Evolutionary conservation across 306 rosid genomes (phyloP).

Genomic region (Gastrolobium bilobum): DNA sequence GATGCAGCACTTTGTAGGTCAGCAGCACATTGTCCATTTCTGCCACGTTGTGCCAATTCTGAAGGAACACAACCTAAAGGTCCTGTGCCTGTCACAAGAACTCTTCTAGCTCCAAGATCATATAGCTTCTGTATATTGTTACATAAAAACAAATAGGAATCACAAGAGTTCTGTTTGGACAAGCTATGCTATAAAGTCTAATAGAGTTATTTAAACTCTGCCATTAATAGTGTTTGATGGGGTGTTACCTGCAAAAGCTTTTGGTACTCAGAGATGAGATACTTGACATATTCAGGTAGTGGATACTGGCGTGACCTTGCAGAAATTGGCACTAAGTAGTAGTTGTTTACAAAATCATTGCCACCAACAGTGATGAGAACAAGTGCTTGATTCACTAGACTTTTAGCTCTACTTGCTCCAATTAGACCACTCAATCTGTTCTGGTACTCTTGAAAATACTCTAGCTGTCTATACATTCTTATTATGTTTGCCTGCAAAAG

Average conservation of each 20-base stretch:
- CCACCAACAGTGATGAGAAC: constrained; percentile 79
- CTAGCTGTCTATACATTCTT: constrained; percentile 66
- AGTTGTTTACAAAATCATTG: constrained; percentile 89
- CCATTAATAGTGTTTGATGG: neutral
- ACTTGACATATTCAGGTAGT: constrained; percentile 69
- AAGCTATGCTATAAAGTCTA: too few species aligned
- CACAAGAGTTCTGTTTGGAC: neutral
- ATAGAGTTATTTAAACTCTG: too few species aligned
- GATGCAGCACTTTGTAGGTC: constrained; percentile 69
- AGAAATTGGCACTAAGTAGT: constrained; percentile 74
- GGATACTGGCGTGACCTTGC: constrained; percentile 74
- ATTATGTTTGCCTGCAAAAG: constrained; percentile 67
- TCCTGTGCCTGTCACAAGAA: constrained; percentile 86
- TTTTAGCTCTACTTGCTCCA: constrained; percentile 55
- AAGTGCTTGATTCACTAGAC: constrained; percentile 60
- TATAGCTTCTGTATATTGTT: constrained; percentile 48
- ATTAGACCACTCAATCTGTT: constrained; percentile 53
- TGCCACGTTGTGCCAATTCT: constrained; percentile 70
- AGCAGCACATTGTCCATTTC: constrained; percentile 61
- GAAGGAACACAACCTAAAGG: constrained; percentile 92
- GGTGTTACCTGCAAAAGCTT: constrained; percentile 63
- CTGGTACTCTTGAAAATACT: constrained; percentile 69
- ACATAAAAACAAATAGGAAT: neutral
- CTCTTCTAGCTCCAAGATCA: constrained; percentile 73
- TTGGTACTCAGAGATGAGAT: constrained; percentile 65